Conservation (phyloP, 2,329 filamentous ascomycete genomes). For the Colletotrichum chlorophyti region DNA sequence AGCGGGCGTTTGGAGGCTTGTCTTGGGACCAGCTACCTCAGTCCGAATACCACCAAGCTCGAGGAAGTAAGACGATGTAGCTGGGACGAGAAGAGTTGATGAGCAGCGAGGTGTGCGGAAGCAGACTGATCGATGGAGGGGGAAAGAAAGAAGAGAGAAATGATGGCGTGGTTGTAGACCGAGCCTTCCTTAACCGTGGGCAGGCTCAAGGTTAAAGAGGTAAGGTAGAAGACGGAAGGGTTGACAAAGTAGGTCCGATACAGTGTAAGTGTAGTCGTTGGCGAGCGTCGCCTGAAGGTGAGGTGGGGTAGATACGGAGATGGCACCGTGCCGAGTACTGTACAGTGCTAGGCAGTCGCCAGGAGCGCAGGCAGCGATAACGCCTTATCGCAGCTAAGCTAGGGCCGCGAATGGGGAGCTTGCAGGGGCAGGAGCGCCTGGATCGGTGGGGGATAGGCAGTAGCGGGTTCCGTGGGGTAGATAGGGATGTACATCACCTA, state of each 20-base stretch:
- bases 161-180: background rate
- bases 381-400: slow-evolving; percentile 22
- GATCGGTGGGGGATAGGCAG: slow-evolving; percentile 3
- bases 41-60: slow-evolving; percentile 21
- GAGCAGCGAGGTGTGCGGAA: background rate
- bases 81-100: slow-evolving; percentile 1
- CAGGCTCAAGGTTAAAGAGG: slow-evolving; percentile 10
- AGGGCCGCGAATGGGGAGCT: slow-evolving; percentile 2
- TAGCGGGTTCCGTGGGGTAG: slow-evolving; percentile 18
- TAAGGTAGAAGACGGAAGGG: slow-evolving; percentile 1
- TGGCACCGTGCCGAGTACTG: slow-evolving; percentile 32
- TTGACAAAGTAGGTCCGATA: slow-evolving; percentile 17
- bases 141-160: background rate
- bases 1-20: background rate
- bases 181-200: background rate
- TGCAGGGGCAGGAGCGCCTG: slow-evolving; percentile 6
- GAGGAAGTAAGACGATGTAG: background rate
- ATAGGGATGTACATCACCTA: no score
- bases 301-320: slow-evolving; percentile 20
- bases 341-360: slow-evolving; percentile 27
- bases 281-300: background rate
- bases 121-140: background rate
- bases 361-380: slow-evolving; percentile 39
- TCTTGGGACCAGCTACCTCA: slow-evolving; percentile 3
- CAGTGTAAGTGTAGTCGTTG: slow-evolving; percentile 21